phyloP scores from a whole-genome alignment of 2,329 filamentous ascomycete species.

The Stagonosporopsis tanaceti region DNA sequence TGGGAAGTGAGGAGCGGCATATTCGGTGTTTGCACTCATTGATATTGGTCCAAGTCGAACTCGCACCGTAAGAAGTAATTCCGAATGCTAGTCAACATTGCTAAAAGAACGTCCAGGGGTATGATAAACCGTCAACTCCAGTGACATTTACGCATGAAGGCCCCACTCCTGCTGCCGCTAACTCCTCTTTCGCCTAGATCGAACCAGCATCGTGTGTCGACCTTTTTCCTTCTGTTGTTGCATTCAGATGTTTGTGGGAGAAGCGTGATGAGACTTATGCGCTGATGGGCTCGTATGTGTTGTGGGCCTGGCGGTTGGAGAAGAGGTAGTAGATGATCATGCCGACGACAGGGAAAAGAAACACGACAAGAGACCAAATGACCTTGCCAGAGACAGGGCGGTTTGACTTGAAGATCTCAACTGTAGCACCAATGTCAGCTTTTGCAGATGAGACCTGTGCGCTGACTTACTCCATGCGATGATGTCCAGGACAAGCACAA shows the following conservation, averaged over 20 bases:
- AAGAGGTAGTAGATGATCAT: slow-evolving; percentile 71
- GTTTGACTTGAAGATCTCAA: slow-evolving; percentile 71
- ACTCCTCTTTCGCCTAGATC: neutral
- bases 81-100: neutral
- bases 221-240: neutral
- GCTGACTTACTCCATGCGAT: slow-evolving; percentile 66
- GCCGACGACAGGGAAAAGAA: slow-evolving; percentile 70
- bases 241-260: neutral
- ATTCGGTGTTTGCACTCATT: neutral
- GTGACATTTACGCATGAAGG: neutral
- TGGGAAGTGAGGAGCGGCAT: neutral
- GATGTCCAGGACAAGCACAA: slow-evolving; percentile 68
- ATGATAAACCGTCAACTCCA: slow-evolving; percentile 3
- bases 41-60: neutral
- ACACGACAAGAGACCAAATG: slow-evolving; percentile 69
- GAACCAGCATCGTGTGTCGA: neutral
- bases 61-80: neutral
- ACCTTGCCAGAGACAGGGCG: slow-evolving; percentile 66
- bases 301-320: slow-evolving; percentile 67
- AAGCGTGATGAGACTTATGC: slow-evolving; percentile 22
- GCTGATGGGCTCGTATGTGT: slow-evolving; percentile 62
- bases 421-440: slow-evolving; percentile 50
- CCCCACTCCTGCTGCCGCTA: neutral
- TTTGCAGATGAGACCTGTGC: neutral
- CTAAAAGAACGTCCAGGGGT: slow-evolving; percentile 4